Percentiles rank a stretch among this genome's conserved stretches.
Evolutionary conservation across 1,284 basidiomycete genomes (phyloP).

Genomic region (Moniliella sp.): DNA sequence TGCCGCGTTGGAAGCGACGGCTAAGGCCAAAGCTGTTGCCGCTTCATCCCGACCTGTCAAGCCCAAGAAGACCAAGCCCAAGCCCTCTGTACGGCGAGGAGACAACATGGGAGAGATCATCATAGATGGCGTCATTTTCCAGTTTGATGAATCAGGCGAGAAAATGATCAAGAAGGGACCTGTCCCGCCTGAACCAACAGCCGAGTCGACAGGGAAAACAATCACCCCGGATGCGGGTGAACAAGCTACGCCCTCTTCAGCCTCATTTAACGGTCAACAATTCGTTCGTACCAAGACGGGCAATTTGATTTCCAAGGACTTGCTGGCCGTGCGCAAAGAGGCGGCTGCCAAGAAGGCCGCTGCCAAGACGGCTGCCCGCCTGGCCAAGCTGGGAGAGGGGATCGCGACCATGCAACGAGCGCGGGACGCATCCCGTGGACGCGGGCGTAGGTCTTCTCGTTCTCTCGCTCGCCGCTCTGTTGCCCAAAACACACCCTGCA

Average conservation of each 20-base stretch:
- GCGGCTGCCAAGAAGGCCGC: constrained; percentile 6
- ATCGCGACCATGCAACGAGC: constrained; percentile 1
- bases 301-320: constrained; percentile 33
- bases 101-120: constrained; percentile 35
- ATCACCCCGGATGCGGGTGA: not conserved
- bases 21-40: constrained; percentile 2
- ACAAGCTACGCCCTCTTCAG: constrained; percentile 8
- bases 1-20: constrained; percentile 11
- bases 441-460: not conserved
- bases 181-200: constrained; percentile 4
- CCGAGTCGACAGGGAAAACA: not conserved
- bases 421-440: not conserved
- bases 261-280: constrained; percentile 33
- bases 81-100: constrained; percentile 9
- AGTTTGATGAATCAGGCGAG: constrained; percentile 38
- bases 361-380: constrained; percentile 5
- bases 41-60: constrained; percentile 1
- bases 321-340: constrained; percentile 16
- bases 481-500: not conserved
- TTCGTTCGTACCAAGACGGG: constrained; percentile 36
- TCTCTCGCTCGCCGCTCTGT: not conserved
- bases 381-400: constrained; percentile 2
- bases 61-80: constrained; percentile 1
- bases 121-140: constrained; percentile 38
- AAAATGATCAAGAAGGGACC: constrained; percentile 35